Base-by-base conservation (phyloP, 768 basidiomycete genomes). In the Auricularia cornea region DNA sequence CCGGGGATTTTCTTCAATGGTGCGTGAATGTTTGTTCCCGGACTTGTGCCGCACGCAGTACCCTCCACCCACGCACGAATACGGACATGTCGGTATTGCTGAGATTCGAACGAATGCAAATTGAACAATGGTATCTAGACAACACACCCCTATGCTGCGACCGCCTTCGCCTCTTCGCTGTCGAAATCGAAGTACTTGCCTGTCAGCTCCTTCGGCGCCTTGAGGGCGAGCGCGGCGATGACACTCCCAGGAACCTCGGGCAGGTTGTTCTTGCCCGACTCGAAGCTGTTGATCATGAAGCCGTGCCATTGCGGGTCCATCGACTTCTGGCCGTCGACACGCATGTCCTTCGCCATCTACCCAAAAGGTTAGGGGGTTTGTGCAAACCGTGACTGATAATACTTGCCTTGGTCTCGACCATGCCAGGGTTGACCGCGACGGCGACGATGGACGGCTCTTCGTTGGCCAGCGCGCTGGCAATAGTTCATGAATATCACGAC, bases 171-270 rank as follows among this genome's bases (percentile, higher is more conserved):
- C 65, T 83, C 83, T 29, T 86, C 85, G 26, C 83, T 81, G 69
- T 91, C 83, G 92, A 92, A 96, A 68, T 79, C 84, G 62, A 95
- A 76, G 70, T 94, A 97, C 68, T 85, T 75, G 23, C 94, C 94
- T 61, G 80, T 89, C 44, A 92, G 72, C 3, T 77, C 73, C 67
- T 79, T 78, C 5, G 85, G 79, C 3, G 90, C 92, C 18, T 71
- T 68, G 20, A 95, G 70, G 2, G 88, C 82, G 26, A 95, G 76
- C 8, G 83, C 81, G 14, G 92, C 93, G 67, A 94, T 84, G 61
- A 93, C 88, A 72, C 88, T 80, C 1, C 89, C 93, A 65, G 81
- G 83, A 65, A 86, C 84, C 64, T 89, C 84, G 1, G 94, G 86
- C 57, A 81, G 83, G 38, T 94, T 82, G 26, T 96, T 83, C 63